Evolutionary conservation across 768 basidiomycete genomes (phyloP).

Genomic region (Phaeolepiota aurea): DNA sequence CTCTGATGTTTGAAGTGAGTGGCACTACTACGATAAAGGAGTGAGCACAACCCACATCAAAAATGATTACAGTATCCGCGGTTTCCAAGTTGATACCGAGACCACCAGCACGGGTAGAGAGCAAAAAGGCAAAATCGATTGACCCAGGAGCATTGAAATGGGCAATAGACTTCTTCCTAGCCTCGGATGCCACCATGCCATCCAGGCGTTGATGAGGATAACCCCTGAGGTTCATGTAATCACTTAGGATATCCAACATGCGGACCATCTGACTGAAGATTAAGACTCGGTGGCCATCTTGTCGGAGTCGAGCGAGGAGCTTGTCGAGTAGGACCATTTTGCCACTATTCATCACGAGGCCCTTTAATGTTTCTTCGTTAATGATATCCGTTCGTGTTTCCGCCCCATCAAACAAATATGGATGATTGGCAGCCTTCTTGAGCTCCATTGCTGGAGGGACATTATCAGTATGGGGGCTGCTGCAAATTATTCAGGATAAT

Average conservation of each 20-base stretch:
- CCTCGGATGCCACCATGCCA: slow-evolving; percentile 90
- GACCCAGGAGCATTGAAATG: slow-evolving; percentile 94
- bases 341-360: slow-evolving; percentile 97
- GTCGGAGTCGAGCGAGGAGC: slow-evolving; percentile 79
- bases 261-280: slow-evolving; percentile 99
- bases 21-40: slow-evolving; percentile 1
- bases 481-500: slow-evolving; percentile 3
- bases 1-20: slow-evolving; percentile 41
- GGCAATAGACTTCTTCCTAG: slow-evolving; percentile 90
- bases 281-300: slow-evolving; percentile 92
- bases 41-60: slow-evolving; percentile 61
- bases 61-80: slow-evolving; percentile 97
- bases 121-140: slow-evolving; percentile 92
- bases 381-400: slow-evolving; percentile 55
- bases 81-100: slow-evolving; percentile 99
- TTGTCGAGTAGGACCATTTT: slow-evolving; percentile 99
- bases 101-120: slow-evolving; percentile 95
- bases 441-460: slow-evolving; percentile 80
- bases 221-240: slow-evolving; percentile 87
- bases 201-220: slow-evolving; percentile 93
- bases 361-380: slow-evolving; percentile 81
- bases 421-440: slow-evolving; percentile 98
- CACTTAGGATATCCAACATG: slow-evolving; percentile 96
- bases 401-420: slow-evolving; percentile 95
- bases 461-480: slow-evolving; percentile 5